Evolutionary conservation across 106 monocot genomes (phyloP), one percentile per base, ranked within the genome.

Genomic region (Chionographis japonica): DNA sequence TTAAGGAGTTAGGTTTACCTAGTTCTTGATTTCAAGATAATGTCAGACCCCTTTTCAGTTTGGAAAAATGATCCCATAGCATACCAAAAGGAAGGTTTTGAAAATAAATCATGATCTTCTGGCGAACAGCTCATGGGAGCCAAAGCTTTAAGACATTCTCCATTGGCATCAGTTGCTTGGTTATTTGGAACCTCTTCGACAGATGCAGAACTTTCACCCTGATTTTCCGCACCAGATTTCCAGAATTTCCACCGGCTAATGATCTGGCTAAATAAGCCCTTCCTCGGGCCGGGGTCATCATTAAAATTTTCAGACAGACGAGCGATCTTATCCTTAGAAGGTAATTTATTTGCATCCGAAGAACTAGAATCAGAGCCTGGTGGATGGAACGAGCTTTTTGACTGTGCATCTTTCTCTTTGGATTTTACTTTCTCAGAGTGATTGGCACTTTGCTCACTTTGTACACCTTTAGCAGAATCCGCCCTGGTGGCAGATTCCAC

Each of bases 71-170:
- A 67, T 65, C 87, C 83, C 36, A 98, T 37, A 37, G 68, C 71
- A 77, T 84, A 69, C 97, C 97, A 98, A 66, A 93, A 90, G 67
- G 75, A 55, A 35, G 81, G 11, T 50, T 86, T 78, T 52, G 78
- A 78, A 76, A 87, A 89, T 59, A 87, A 58, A 57, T 78, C 74
- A 80, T 78, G 79, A 73, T 58, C 12, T 76, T 78, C 64, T 40
- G 70, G 50, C 60, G 68, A 50, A 27, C 37, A 37, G 18, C 4
- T 65, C 6, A 56, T 17, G 37, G 37, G 40, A 38, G 4, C 17
- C 36, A 27, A 37, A 58, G 58, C 51, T 50, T 68, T 65, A 40
- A 10, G 49, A 60, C 66, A 14, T 43, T 52, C 18, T 54, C 11
- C 51, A 65, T 56, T 58, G 38, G n/a, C 53, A 72, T 74, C 61